phyloP scores from a whole-genome alignment of 176 grass and related monocot genomes.

The Ensete ventricosum region DNA sequence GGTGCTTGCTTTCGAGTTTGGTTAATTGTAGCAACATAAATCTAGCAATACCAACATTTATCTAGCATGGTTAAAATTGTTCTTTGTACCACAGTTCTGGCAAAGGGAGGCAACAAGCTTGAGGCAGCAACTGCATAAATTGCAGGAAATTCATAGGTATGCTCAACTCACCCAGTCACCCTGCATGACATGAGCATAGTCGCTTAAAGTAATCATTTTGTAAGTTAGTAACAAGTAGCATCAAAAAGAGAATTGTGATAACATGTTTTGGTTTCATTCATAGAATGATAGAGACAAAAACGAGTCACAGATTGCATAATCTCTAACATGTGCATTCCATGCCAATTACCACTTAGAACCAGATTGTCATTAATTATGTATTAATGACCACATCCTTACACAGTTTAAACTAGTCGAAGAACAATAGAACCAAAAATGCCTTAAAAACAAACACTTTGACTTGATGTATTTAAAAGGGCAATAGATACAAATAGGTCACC shows the following conservation, averaged over 20 bases:
- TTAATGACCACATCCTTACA: no score
- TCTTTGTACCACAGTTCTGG: not conserved
- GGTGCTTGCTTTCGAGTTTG: not conserved
- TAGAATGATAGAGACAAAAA: not conserved
- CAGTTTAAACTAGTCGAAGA: no score
- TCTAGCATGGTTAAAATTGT: not conserved
- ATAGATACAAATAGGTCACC: no score
- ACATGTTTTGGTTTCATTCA: not conserved
- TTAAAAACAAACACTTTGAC: no score
- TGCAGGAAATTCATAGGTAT: not conserved
- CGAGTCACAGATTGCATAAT: no score
- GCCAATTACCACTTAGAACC: no score
- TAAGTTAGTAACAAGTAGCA: not conserved
- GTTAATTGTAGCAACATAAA: not conserved
- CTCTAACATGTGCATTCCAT: no score
- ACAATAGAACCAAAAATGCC: no score
- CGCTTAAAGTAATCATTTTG: not conserved
- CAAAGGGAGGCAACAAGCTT: not conserved
- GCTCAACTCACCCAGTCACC: not conserved
- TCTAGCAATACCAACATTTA: not conserved
- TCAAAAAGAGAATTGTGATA: not conserved
- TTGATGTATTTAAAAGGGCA: no score
- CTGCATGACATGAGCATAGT: not conserved
- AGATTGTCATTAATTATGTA: no score
- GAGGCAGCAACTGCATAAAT: not conserved